Evolutionary conservation across 768 basidiomycete species (phyloP).

Genomic region (Leccinum imitatum): DNA sequence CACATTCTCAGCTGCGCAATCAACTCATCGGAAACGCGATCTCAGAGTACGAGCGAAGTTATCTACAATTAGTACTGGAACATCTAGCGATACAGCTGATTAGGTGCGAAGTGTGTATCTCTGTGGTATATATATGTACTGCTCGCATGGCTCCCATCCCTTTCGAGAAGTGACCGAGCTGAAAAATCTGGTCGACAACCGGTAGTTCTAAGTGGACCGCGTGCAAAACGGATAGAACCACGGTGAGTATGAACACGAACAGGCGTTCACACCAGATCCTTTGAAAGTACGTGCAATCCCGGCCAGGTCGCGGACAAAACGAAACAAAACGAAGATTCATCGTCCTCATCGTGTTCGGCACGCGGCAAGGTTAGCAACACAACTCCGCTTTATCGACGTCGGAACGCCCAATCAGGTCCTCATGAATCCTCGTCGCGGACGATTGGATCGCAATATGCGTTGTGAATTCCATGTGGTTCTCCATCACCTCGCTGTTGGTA

Average conservation of each 20-base stretch:
- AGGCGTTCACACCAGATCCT: neutral
- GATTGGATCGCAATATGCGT: constrained; percentile 11
- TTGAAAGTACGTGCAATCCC: neutral
- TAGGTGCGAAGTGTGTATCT: neutral
- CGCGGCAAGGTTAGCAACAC: neutral
- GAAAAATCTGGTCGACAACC: neutral
- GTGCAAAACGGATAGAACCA: neutral
- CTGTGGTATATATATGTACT: neutral
- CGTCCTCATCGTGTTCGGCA: neutral
- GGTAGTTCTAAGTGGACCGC: neutral
- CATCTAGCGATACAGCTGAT: neutral
- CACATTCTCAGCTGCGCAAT: neutral
- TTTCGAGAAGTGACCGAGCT: neutral
- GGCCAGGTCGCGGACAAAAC: neutral
- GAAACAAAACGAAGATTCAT: neutral
- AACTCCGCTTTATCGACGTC: neutral
- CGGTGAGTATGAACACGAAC: neutral
- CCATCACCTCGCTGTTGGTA: neutral
- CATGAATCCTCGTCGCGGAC: neutral
- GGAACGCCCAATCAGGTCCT: neutral
- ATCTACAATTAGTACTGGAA: neutral
- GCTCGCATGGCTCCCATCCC: neutral
- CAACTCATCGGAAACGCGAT: neutral
- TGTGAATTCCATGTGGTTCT: constrained; percentile 5
- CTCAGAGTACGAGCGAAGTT: neutral